Evolutionary conservation across 495 filamentous ascomycete species (phyloP), one percentile per base, ranked within the genome.

Genomic region (Penicillium odoratum): DNA sequence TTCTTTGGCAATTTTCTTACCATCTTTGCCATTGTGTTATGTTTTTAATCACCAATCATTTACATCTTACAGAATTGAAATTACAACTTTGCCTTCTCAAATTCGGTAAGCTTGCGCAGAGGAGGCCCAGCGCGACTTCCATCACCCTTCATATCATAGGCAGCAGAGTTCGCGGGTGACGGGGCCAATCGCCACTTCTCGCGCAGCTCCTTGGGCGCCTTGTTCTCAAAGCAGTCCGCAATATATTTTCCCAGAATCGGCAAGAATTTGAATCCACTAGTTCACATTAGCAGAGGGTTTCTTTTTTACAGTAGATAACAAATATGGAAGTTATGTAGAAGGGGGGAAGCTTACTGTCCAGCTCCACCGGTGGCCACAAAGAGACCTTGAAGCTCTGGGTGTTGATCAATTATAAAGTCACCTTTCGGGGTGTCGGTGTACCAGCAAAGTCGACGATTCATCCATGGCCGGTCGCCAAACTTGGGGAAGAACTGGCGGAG

Each of bases 341-440:
- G 49, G 42, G 26, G 25, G 4, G 26, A 3, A 16, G 63, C 70
- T 68, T 60, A 73, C 70, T 95, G 91, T 15, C 91, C 90, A 54
- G 83, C 86, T 1, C 88, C 91, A 4, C 91, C 91, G 3, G 86
- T 91, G 0, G 88, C 85, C 15, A 95, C 61, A 62, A 94, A 91
- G 25, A 94, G 67, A 3, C 82, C 81, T 33, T 77, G 58, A 59
- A 81, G 79, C 3, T 61, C 64, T 0, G 89, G 89, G 59, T 92
- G 88, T 53, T 87, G 85, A 56, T 84, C 81, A 55, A 93, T 82
- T 8, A 95, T 69, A 69, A 90, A 95, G 64, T 93, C 87, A 0
- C 81, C 87, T 8, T 80, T 85, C 0, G 87, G 76, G 3, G 89
- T 92, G 71, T 93, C 90, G 81, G 48, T 71, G 48, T 73, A 73